phyloP scores from a whole-genome alignment of 2,329 filamentous ascomycete species.

The Fusarium subtropicale region DNA sequence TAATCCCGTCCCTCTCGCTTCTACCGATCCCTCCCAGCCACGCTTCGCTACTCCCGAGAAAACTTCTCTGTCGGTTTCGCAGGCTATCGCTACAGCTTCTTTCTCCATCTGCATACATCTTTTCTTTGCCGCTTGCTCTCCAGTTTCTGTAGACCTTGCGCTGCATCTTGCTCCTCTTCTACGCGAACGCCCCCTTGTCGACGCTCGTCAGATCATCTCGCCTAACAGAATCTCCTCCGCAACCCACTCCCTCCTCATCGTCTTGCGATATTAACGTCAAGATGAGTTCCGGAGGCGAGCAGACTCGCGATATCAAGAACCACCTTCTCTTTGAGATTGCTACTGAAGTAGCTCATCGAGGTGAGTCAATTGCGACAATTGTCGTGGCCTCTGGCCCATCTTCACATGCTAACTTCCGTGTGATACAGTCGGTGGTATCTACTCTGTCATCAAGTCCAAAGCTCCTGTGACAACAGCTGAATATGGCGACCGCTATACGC shows the following conservation, averaged over 20 bases:
- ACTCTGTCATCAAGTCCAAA: constrained; percentile 99
- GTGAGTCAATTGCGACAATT: constrained; percentile 60
- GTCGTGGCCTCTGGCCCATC: constrained; percentile 10
- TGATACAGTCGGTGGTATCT: constrained; percentile 89
- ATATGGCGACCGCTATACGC: constrained; percentile 96
- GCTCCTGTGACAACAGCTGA: constrained; percentile 97
- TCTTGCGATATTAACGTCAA: constrained; percentile 37
- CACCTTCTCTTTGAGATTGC: constrained; percentile 97
- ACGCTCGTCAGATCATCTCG: constrained; percentile 40
- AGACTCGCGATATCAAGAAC: constrained; percentile 83
- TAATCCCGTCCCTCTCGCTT: constrained; percentile 39
- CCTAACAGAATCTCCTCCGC: constrained; percentile 20
- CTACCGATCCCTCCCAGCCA: constrained; percentile 41
- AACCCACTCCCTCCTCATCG: constrained; percentile 16
- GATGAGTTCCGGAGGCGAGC: constrained; percentile 62
- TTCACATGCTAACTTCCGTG: constrained; percentile 29
- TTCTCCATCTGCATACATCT: constrained; percentile 27
- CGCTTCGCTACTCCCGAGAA: constrained; percentile 40
- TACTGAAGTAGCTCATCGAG: constrained; percentile 96
- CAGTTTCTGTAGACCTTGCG: constrained; percentile 16
- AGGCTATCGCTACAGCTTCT: constrained; percentile 43
- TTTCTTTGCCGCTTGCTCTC: constrained; percentile 10
- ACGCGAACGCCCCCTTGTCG: constrained; percentile 27
- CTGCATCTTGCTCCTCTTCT: constrained; percentile 16
- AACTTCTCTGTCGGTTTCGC: constrained; percentile 44